Evolutionary conservation across 2,329 filamentous ascomycete species (phyloP).

Genomic region (Penicillium fuscoglaucum): DNA sequence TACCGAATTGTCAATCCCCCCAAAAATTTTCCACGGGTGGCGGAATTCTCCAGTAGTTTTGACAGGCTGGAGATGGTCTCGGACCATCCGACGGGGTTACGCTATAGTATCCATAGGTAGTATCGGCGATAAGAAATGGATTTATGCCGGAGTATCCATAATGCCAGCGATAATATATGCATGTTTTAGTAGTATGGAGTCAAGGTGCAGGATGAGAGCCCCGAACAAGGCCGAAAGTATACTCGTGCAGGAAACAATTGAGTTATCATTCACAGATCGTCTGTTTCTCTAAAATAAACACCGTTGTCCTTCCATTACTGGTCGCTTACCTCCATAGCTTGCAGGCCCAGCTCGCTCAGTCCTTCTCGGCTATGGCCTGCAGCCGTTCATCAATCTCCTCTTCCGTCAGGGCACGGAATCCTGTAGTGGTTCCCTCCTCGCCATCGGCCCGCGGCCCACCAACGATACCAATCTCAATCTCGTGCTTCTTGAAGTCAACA

Average conservation of each 20-base stretch:
- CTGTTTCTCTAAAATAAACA: slow-evolving; percentile 16
- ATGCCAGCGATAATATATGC: not conserved
- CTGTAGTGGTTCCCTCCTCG: slow-evolving; percentile 73
- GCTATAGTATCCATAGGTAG: not conserved
- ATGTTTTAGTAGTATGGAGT: not conserved
- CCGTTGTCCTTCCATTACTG: slow-evolving; percentile 5
- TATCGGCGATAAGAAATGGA: not conserved
- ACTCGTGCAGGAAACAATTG: slow-evolving; percentile 16
- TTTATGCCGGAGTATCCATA: not conserved
- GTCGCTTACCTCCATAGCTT: slow-evolving; percentile 23
- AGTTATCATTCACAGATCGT: slow-evolving; percentile 25
- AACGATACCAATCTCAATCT: slow-evolving; percentile 97
- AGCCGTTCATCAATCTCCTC: slow-evolving; percentile 98
- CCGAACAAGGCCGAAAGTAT: slow-evolving; percentile 18
- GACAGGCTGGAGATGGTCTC: not conserved
- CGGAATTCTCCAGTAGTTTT: not conserved
- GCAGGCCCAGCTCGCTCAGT: slow-evolving; percentile 57
- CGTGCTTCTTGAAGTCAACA: slow-evolving; percentile 99
- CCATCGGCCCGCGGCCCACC: slow-evolving; percentile 82
- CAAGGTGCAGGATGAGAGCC: not conserved
- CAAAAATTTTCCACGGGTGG: not conserved
- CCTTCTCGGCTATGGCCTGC: slow-evolving; percentile 98
- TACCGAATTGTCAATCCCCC: not conserved
- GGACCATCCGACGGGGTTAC: not conserved
- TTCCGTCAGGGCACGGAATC: slow-evolving; percentile 87